A percentile compares a stretch with the other conserved stretches of the same genome.
These are phyloP conservation scores for Suhomyces tanzawaensis DNA, from an alignment of 805 yeast genomes.

Conservation along the genomic window DNA sequence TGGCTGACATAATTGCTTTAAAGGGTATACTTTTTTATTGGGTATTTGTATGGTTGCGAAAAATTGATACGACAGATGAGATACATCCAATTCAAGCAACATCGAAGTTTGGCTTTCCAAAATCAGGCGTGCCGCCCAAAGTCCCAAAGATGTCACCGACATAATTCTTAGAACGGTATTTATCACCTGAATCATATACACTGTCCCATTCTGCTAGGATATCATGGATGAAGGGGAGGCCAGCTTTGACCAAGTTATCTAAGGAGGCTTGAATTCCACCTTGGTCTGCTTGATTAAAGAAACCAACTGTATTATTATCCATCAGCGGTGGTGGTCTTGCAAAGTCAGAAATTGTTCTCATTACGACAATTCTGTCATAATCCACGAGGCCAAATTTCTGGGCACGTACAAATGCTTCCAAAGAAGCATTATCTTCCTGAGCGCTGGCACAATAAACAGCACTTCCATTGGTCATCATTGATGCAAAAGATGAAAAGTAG, in stretches of 20 bases:
- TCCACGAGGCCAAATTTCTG: conserved; percentile 55
- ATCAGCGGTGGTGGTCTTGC: conserved; percentile 49
- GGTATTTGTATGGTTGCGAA: no score
- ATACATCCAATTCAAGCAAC: conserved; percentile 22
- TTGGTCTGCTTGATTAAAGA: conserved; percentile 47
- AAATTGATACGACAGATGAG: no score
- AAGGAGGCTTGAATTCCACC: conserved; percentile 53
- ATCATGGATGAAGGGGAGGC: conserved; percentile 53
- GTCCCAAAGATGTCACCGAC: conserved; percentile 61
- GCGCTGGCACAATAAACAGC: conserved; percentile 60
- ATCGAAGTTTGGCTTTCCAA: conserved; percentile 29
- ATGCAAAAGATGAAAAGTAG: conserved; percentile 47
- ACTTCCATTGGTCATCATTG: conserved; percentile 54
- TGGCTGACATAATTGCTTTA: no score
- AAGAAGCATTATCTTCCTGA: conserved; percentile 66
- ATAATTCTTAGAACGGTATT: conserved; percentile 48
- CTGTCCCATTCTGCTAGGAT: conserved; percentile 48
- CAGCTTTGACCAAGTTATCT: conserved; percentile 52
- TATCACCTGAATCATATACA: conserved; percentile 29
- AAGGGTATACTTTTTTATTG: no score
- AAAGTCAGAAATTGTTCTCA: conserved; percentile 63
- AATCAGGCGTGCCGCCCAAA: conserved; percentile 45
- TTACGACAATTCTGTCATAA: conserved; percentile 53
- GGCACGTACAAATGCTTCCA: conserved; percentile 57
- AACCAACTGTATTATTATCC: conserved; percentile 44